Percentiles rank a stretch among this genome's conserved stretches.
Evolutionary conservation across 2,329 filamentous ascomycete genomes (phyloP).

Genomic region (Thermomyces lanuginosus): DNA sequence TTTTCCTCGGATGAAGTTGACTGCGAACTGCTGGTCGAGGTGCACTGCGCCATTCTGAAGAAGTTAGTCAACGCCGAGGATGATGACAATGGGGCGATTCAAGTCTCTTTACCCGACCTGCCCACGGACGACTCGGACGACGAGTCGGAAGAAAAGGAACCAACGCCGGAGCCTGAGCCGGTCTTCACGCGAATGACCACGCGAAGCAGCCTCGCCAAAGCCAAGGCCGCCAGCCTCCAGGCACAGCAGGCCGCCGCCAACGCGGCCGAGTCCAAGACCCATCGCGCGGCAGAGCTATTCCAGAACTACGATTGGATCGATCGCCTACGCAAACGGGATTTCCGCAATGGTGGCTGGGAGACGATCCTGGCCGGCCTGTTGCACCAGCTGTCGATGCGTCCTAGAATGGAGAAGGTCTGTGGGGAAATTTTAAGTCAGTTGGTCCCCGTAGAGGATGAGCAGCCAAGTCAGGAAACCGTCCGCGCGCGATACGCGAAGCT

Average conservation of each 20-base stretch:
- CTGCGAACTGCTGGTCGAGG: slow-evolving; percentile 75
- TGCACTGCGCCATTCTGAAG: slow-evolving; percentile 83
- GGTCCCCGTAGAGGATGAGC: slow-evolving; percentile 59
- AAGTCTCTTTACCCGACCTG: slow-evolving; percentile 61
- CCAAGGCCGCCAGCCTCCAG: slow-evolving; percentile 54
- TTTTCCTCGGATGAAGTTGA: slow-evolving; percentile 56
- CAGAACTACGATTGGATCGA: slow-evolving; percentile 68
- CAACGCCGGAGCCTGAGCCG: slow-evolving; percentile 55
- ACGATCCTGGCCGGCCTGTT: slow-evolving; percentile 74
- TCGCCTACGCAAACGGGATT: slow-evolving; percentile 65
- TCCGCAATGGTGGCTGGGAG: slow-evolving; percentile 80
- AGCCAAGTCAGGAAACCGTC: slow-evolving; percentile 61
- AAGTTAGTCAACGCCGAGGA: slow-evolving; percentile 60
- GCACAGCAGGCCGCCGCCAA: slow-evolving; percentile 38
- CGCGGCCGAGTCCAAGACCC: slow-evolving; percentile 19
- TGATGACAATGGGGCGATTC: slow-evolving; percentile 56
- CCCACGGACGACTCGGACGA: slow-evolving; percentile 54
- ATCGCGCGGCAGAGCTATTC: slow-evolving; percentile 56
- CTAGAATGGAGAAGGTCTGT: slow-evolving; percentile 52
- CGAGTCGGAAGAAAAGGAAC: slow-evolving; percentile 41
- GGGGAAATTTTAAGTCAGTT: slow-evolving; percentile 66
- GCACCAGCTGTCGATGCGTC: slow-evolving; percentile 65
- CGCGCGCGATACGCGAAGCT: slow-evolving; percentile 55
- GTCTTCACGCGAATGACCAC: slow-evolving; percentile 52
- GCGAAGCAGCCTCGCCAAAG: slow-evolving; percentile 68